phyloP scores from a whole-genome alignment of 2,329 filamentous ascomycete species.

The Fusarium pseudonygamai region DNA sequence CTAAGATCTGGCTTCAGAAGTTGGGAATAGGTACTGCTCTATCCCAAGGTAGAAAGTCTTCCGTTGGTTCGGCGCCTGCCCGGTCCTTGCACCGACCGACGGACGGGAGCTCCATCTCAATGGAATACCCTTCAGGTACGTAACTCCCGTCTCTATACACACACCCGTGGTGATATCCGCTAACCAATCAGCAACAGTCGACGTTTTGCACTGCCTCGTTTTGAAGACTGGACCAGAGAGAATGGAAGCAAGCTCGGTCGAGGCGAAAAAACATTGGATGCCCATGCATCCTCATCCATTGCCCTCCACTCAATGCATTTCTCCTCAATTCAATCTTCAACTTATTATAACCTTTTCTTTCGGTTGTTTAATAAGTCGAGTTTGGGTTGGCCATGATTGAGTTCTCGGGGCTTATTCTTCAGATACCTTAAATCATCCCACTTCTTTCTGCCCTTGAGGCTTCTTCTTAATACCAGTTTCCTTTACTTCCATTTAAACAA shows the following conservation, averaged over 20 bases:
- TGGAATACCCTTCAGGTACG: neutral
- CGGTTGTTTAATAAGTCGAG: neutral
- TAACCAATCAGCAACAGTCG: constrained; percentile 21
- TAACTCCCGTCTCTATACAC: neutral
- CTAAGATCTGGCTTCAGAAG: neutral
- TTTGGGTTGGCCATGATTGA: constrained; percentile 7
- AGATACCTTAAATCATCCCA: neutral
- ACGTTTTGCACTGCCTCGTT: constrained; percentile 38
- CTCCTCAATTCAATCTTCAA: constrained; percentile 19
- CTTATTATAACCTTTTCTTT: constrained; percentile 12
- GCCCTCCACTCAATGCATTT: constrained; percentile 11
- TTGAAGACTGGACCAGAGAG: neutral
- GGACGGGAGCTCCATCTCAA: neutral
- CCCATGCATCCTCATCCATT: constrained; percentile 1
- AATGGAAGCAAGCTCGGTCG: constrained; percentile 2
- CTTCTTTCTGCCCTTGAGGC: constrained; percentile 17
- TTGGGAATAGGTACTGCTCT: constrained; percentile 4
- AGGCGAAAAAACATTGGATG: constrained; percentile 22
- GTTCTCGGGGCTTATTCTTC: neutral
- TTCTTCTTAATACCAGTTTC: constrained; percentile 16
- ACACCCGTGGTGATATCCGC: neutral
- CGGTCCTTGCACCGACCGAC: constrained; percentile 17
- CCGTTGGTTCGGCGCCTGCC: constrained; percentile 12
- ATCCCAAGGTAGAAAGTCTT: constrained; percentile 22
- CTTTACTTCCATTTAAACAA: constrained; percentile 15